Percentiles rank a stretch among this genome's conserved stretches.
phyloP scores from a whole-genome alignment of 352 stramenopile genomes.

The Globisporangium megalacanthum region DNA sequence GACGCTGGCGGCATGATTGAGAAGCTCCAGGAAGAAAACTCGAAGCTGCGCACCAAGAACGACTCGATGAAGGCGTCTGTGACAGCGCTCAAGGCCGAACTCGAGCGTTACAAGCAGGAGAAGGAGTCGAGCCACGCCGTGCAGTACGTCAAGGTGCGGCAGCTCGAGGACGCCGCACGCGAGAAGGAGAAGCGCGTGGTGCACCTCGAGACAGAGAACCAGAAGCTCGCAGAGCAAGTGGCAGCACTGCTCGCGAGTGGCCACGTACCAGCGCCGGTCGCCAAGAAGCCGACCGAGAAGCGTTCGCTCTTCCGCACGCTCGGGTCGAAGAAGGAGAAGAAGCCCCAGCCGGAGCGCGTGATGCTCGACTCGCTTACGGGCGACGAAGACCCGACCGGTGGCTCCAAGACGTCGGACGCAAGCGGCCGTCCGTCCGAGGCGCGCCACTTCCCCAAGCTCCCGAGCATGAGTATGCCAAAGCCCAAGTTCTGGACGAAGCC shows the following conservation, averaged over 20 bases:
- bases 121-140: conserved; percentile 71
- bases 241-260: conserved; percentile 30
- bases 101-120: conserved; percentile 71
- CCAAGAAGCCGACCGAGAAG: conserved; percentile 59
- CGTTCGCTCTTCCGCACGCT: conserved; percentile 80
- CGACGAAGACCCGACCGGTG: conserved; percentile 51
- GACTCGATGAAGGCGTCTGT: conserved; percentile 62
- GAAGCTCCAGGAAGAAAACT: conserved; percentile 74
- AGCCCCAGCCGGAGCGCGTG: conserved; percentile 30
- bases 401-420: conserved; percentile 42
- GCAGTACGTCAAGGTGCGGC: conserved; percentile 70
- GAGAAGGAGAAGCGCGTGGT: conserved; percentile 76
- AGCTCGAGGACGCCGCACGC: conserved; percentile 62
- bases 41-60: conserved; percentile 72
- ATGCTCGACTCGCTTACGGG: conserved; percentile 76
- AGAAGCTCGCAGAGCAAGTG: conserved; percentile 66
- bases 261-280: conserved; percentile 24
- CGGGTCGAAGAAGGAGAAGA: conserved; percentile 80
- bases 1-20: conserved; percentile 83
- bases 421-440: conserved; percentile 31
- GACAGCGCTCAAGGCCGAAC: conserved; percentile 57
- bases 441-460: conserved; percentile 59
- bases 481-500: conserved; percentile 67
- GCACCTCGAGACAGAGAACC: conserved; percentile 65
- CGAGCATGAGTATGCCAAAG: conserved; percentile 53